Percentiles rank a stretch among this genome's conserved stretches.
Evolutionary conservation across 2,329 filamentous ascomycete genomes (phyloP).

Genomic region (Arthrobotrys sphaeroides): DNA sequence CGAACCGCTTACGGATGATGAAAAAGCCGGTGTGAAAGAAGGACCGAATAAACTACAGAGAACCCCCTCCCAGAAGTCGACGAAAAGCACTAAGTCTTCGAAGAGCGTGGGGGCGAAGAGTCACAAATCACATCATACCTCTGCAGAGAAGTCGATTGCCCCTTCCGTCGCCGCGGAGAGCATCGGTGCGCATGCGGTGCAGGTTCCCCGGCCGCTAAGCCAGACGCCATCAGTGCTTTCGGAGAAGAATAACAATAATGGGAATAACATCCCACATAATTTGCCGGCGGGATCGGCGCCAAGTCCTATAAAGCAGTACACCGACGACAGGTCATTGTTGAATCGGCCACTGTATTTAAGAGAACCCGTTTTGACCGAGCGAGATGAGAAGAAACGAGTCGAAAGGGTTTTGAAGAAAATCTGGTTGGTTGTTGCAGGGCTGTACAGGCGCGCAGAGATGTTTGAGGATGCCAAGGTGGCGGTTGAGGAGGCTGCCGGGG

Average conservation of each 20-base stretch:
- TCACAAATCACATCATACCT: neutral
- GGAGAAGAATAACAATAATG: slow-evolving; percentile 33
- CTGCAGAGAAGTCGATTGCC: slow-evolving; percentile 6
- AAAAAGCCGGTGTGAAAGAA: slow-evolving; percentile 13
- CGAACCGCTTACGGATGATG: slow-evolving; percentile 44
- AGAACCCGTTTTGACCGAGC: slow-evolving; percentile 56
- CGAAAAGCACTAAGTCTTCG: slow-evolving; percentile 27
- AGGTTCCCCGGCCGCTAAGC: slow-evolving; percentile 16
- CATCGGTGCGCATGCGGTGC: slow-evolving; percentile 24
- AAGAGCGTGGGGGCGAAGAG: slow-evolving; percentile 49
- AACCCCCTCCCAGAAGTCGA: slow-evolving; percentile 20
- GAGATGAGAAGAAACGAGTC: slow-evolving; percentile 56
- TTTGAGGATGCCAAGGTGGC: slow-evolving; percentile 82
- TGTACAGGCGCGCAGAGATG: slow-evolving; percentile 84
- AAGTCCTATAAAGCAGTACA: slow-evolving; percentile 54
- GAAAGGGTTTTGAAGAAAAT: slow-evolving; percentile 75
- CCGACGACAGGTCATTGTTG: slow-evolving; percentile 55
- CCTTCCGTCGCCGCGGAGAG: slow-evolving; percentile 13
- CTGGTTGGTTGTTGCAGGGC: slow-evolving; percentile 88
- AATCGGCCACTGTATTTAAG: slow-evolving; percentile 55
- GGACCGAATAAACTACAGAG: slow-evolving; percentile 36
- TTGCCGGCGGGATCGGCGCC: slow-evolving; percentile 55
- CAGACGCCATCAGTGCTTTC: slow-evolving; percentile 12
- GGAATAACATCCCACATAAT: slow-evolving; percentile 54
- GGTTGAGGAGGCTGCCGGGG: slow-evolving; percentile 79